Percentiles rank a stretch among this genome's conserved stretches.
These are phyloP conservation scores for Neofusicoccum sp. DNA, from an alignment of 2,329 filamentous ascomycete species.

Conservation along the genomic window DNA sequence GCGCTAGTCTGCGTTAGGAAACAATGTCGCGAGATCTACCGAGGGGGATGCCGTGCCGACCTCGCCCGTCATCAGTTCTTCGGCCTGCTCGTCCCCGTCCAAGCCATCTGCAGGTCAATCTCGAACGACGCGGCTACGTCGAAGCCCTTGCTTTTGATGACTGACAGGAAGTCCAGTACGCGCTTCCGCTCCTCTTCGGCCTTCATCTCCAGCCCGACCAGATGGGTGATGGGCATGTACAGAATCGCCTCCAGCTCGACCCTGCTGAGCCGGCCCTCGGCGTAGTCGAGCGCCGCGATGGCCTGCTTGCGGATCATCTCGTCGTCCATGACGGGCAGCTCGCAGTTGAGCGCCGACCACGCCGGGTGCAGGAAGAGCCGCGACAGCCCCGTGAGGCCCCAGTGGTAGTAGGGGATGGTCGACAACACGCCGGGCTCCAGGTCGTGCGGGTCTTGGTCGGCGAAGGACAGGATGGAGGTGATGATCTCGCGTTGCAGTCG, in stretches of 20 bases:
- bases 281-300: slow-evolving; percentile 9
- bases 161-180: slow-evolving; percentile 5
- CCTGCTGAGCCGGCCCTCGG: slow-evolving; percentile 8
- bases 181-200: slow-evolving; percentile 10
- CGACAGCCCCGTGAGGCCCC: slow-evolving; percentile 12
- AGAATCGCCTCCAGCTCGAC: slow-evolving; percentile 11
- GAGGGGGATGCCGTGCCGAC: background rate
- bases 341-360: slow-evolving; percentile 12
- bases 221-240: slow-evolving; percentile 10
- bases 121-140: slow-evolving; percentile 4
- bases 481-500: slow-evolving; percentile 15
- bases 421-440: background rate
- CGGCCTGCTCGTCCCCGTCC: background rate
- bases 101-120: slow-evolving; percentile 1
- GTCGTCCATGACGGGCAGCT: slow-evolving; percentile 10
- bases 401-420: slow-evolving; percentile 16
- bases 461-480: slow-evolving; percentile 8
- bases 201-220: slow-evolving; percentile 16
- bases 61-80: background rate
- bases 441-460: background rate
- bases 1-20: background rate
- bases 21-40: slow-evolving; percentile 8
- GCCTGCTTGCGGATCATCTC: slow-evolving; percentile 17
- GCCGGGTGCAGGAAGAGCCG: slow-evolving; percentile 13
- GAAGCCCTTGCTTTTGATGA: slow-evolving; percentile 16